Base-by-base conservation (phyloP, 306 rosid species). In the Citrullus mucosospermus region DNA sequence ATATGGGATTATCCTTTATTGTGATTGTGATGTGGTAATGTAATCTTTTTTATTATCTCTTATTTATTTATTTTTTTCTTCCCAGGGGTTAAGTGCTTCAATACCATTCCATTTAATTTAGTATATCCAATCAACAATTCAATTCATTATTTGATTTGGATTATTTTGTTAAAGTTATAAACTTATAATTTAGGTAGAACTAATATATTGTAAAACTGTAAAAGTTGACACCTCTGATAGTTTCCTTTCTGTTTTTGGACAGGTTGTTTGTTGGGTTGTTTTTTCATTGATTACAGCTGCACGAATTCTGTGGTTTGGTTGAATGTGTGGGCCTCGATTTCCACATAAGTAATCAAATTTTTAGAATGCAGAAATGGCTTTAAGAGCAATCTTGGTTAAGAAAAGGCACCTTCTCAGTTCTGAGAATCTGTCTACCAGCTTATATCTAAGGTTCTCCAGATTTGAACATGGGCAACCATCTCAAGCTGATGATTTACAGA, bases 381-480 rank as follows among this genome's bases (percentile, higher is more conserved):
- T 87, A 2, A 80, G 85, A 84, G 90, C 93, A 20, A 81, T 93
- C 78, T 67, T 88, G 81, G 83, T 88, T 59, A 86, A 89, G 81
- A 91, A 82, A 44, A 89, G 82, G 18, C 71, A 84, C 56, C 43
- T 88, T 67, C 77, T 82, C 44, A 83, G 78, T 15, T 88, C 79
- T 63, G 20, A 86, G 3, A 84, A 75, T 76, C 44, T 57, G 57
- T 82, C 85, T 15, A 16, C 84, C 25, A 57, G 85, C 79, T 68
- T 88, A 70, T 84, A 80, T 77, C 61, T 65, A 48, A 81, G 78
- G 79, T 83, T 78, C 77, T 89, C 76, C 50, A 74, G 77, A 74
- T 76, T 84, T 18, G 43, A 68, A 80, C 90, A 81, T 28, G 58
- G 70, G 50, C 78, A 56, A 80, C 77, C 36, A 48, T 61, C 80